Evolutionary conservation across 1,284 basidiomycete genomes (phyloP).

Genomic region (Trametes hirsuta): DNA sequence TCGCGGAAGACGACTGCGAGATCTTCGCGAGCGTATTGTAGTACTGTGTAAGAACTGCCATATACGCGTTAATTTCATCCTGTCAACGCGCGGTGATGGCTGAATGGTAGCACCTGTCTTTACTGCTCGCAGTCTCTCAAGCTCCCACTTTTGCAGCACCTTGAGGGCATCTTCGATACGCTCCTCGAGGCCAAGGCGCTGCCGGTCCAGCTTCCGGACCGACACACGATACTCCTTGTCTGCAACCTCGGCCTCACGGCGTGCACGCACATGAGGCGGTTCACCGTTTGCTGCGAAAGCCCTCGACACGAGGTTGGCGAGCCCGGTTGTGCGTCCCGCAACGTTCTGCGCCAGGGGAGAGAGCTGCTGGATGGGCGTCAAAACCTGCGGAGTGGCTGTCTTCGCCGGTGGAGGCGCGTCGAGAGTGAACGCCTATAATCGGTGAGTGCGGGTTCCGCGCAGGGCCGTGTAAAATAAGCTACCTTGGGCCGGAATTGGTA

Average conservation of each 20-base stretch:
- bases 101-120: slow-evolving; percentile 64
- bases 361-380: slow-evolving; percentile 42
- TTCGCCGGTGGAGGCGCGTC: slow-evolving; percentile 36
- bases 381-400: slow-evolving; percentile 30
- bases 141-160: slow-evolving; percentile 82
- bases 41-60: slow-evolving; percentile 78
- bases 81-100: neutral
- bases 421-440: slow-evolving; percentile 67
- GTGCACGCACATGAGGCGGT: slow-evolving; percentile 68
- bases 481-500: slow-evolving; percentile 83
- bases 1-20: slow-evolving; percentile 64
- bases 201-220: slow-evolving; percentile 78
- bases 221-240: slow-evolving; percentile 77
- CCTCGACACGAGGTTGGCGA: slow-evolving; percentile 76
- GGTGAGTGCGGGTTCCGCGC: neutral
- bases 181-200: slow-evolving; percentile 83
- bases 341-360: slow-evolving; percentile 57
- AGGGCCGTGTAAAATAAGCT: neutral
- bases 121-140: slow-evolving; percentile 79
- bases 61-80: neutral
- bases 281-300: slow-evolving; percentile 63
- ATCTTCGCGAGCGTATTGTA: slow-evolving; percentile 76
- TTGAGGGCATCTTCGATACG: slow-evolving; percentile 82
- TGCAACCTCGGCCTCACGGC: slow-evolving; percentile 78
- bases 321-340: slow-evolving; percentile 65